These are phyloP conservation scores for Xylaria hypoxylon DNA, from an alignment of 2,329 filamentous ascomycete species.

Conservation along the genomic window DNA sequence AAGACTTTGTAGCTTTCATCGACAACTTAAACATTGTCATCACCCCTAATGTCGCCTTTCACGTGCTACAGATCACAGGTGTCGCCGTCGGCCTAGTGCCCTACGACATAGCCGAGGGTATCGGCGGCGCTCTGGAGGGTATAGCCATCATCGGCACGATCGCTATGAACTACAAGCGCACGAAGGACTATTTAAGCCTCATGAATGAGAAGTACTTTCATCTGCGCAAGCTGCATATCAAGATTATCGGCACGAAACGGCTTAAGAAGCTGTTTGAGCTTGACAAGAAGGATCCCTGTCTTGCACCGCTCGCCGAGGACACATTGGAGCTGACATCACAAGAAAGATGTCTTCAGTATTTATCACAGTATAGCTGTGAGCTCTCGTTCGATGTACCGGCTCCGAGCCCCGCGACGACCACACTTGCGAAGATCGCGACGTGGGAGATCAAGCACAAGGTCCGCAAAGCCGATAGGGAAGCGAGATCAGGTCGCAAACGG, in stretches of 20 bases:
- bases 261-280: slow-evolving; percentile 45
- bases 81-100: slow-evolving; percentile 48
- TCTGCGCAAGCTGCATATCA: slow-evolving; percentile 49
- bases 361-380: slow-evolving; percentile 37
- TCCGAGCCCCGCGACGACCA: slow-evolving; percentile 36
- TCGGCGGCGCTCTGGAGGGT: slow-evolving; percentile 41
- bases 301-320: slow-evolving; percentile 42
- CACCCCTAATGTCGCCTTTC: slow-evolving; percentile 48
- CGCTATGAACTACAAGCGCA: slow-evolving; percentile 46
- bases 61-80: slow-evolving; percentile 44
- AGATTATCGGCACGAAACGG: slow-evolving; percentile 44
- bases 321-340: slow-evolving; percentile 43
- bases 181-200: slow-evolving; percentile 45
- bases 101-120: slow-evolving; percentile 42
- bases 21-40: slow-evolving; percentile 54
- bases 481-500: slow-evolving; percentile 41
- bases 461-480: slow-evolving; percentile 37
- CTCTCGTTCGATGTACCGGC: slow-evolving; percentile 37
- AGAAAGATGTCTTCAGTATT: slow-evolving; percentile 41
- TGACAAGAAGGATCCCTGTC: slow-evolving; percentile 37
- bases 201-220: slow-evolving; percentile 51
- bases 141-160: slow-evolving; percentile 42
- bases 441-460: slow-evolving; percentile 45
- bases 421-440: slow-evolving; percentile 46
- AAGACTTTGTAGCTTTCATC: slow-evolving; percentile 51